Evolutionary conservation across 352 stramenopile genomes (phyloP).

Genomic region (Globisporangium ultimum): DNA sequence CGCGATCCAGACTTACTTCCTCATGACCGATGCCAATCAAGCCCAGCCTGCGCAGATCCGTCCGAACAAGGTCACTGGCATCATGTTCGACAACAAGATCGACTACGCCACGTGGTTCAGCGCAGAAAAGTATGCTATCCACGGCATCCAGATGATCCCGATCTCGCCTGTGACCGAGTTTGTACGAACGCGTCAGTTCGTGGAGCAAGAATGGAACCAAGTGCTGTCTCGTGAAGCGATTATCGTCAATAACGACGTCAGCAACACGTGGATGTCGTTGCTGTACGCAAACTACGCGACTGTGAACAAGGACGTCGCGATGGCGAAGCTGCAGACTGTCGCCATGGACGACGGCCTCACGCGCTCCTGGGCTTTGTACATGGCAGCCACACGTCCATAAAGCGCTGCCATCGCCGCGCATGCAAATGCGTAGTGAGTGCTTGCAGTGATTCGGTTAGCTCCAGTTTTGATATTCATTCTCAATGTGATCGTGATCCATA

Average conservation of each 20-base stretch:
- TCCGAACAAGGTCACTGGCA: slow-evolving; percentile 68
- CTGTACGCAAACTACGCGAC: slow-evolving; percentile 58
- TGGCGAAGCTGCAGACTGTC: slow-evolving; percentile 23
- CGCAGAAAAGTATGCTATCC: slow-evolving; percentile 65
- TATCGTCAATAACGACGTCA: slow-evolving; percentile 34
- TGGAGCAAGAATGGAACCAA: slow-evolving; percentile 61
- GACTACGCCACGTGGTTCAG: slow-evolving; percentile 79
- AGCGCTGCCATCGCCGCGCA: neutral
- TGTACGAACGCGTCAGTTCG: slow-evolving; percentile 35
- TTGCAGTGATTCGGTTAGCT: too few relatives aligned
- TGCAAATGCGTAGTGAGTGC: too few relatives aligned
- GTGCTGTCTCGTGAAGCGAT: slow-evolving; percentile 48
- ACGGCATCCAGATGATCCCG: slow-evolving; percentile 75
- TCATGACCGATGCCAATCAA: slow-evolving; percentile 35
- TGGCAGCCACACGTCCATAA: slow-evolving; percentile 26
- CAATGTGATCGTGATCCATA: too few relatives aligned
- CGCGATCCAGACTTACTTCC: slow-evolving; percentile 66
- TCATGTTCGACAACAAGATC: slow-evolving; percentile 77
- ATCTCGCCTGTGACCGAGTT: slow-evolving; percentile 49
- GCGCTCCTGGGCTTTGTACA: slow-evolving; percentile 62
- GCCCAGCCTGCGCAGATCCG: slow-evolving; percentile 49
- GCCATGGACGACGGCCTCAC: slow-evolving; percentile 68
- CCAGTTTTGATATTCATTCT: too few relatives aligned
- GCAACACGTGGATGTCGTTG: slow-evolving; percentile 47
- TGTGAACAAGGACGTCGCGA: slow-evolving; percentile 31